Evolutionary conservation across 2,329 filamentous ascomycete species (phyloP), one percentile per base, ranked within the genome.

Genomic region (Dryadomyces quercivorus): DNA sequence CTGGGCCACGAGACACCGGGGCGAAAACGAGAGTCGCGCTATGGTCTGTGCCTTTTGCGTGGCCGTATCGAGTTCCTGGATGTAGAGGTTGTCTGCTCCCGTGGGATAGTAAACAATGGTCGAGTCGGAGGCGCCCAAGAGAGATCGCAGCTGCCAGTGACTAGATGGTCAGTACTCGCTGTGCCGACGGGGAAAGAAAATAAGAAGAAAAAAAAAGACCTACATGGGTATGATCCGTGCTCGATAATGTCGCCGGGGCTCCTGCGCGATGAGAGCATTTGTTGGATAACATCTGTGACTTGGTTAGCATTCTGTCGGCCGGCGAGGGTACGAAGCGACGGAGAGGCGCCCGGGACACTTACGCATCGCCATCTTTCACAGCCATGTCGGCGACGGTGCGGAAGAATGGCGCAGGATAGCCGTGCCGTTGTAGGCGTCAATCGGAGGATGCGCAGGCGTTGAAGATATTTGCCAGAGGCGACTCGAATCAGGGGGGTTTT

Each of bases 141-240:
- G 84, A 61, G 94, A 92, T 54, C 92, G 88, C 48, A 98, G 76
- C 71, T 93, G 88, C 83, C 86, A 91, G 70, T 93, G 88, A 61
- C 86, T 91, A 63, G 34, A 56, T 12, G 10, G 26, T 52, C 34
- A 48, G 44, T 16, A 40, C n/a, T n/a, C n/a, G 12, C 34, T 20
- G 3, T 7, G 48, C 45, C 47, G 26, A 31, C 44, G 42, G n/a
- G 26, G 4, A 4, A 31, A 5, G 8, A 31, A 31, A 31, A 8
- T 5, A 10, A 4, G 15, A 44, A n/a, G 43, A 44, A 20, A n/a
- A 44, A 3, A 13, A 2, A 9, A 53, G 52, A 55, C 79, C 61
- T 70, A 86, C 81, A 80, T 78, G 51, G 82, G 82, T 51, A 77
- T 76, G 61, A 89, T 83, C 47, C 75, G 76, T 58, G 83, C 77